Evolutionary conservation across 352 stramenopile genomes (phyloP).

Genomic region (Phytophthora brassicae): DNA sequence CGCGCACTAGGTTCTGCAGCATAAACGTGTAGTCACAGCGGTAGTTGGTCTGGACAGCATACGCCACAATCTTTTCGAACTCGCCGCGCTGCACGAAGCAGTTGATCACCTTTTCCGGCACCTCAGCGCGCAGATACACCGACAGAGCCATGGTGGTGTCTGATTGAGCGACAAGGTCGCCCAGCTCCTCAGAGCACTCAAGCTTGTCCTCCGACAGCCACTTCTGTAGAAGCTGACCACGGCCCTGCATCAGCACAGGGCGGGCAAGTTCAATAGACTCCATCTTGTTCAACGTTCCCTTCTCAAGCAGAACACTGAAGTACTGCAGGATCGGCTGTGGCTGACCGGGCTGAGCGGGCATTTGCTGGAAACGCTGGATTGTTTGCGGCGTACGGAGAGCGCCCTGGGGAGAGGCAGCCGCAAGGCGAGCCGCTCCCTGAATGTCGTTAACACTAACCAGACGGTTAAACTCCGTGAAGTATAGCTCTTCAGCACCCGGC

Average conservation of each 20-base stretch:
- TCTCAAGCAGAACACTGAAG: slow-evolving; percentile 98
- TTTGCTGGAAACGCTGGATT: slow-evolving; percentile 98
- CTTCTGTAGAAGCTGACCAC: slow-evolving; percentile 98
- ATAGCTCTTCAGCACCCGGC: slow-evolving; percentile 98
- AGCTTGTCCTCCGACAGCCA: slow-evolving; percentile 99
- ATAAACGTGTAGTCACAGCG: slow-evolving; percentile 99
- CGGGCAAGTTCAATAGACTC: slow-evolving; percentile 99
- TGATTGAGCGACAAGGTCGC: slow-evolving; percentile 94
- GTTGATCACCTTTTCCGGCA: slow-evolving; percentile 99
- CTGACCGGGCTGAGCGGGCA: slow-evolving; percentile 93
- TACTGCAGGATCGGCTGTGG: slow-evolving; percentile 94
- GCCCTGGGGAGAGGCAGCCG: slow-evolving; percentile 87
- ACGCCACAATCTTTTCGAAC: slow-evolving; percentile 99
- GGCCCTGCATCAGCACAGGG: slow-evolving; percentile 97
- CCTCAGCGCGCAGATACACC: slow-evolving; percentile 97
- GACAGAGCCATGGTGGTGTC: slow-evolving; percentile 98
- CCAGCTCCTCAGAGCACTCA: slow-evolving; percentile 96
- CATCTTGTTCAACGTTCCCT: slow-evolving; percentile 98
- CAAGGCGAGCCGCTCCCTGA: slow-evolving; percentile 87
- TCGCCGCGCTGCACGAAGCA: slow-evolving; percentile 99
- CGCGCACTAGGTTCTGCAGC: slow-evolving; percentile 98
- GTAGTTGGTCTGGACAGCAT: slow-evolving; percentile 95
- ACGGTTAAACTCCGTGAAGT: slow-evolving; percentile 98
- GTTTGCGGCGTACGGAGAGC: slow-evolving; percentile 97
- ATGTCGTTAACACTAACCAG: slow-evolving; percentile 87